These are phyloP conservation scores for Cladosporium sp. DNA, from an alignment of 2,329 filamentous ascomycete genomes.

Conservation along the genomic window DNA sequence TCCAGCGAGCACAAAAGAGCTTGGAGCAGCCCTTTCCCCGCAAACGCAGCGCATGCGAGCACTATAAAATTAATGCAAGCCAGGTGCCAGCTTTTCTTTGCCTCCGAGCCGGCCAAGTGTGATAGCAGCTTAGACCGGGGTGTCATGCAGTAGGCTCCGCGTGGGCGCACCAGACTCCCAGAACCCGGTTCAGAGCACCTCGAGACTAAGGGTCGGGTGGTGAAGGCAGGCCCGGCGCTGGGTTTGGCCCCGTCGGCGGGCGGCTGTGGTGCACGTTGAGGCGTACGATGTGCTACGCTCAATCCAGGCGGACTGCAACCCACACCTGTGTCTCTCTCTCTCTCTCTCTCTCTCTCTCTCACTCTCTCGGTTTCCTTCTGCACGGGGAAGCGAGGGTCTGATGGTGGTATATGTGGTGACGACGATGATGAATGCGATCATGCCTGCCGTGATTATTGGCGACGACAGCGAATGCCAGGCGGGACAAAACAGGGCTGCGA, in stretches of 20 bases:
- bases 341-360: too few relatives aligned
- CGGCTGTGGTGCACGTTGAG: constrained; percentile 10
- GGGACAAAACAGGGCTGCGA: too few relatives aligned
- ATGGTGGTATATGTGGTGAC: too few relatives aligned
- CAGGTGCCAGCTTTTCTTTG: too few relatives aligned
- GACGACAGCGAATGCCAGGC: too few relatives aligned
- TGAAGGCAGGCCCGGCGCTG: constrained; percentile 8
- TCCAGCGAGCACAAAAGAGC: too few relatives aligned
- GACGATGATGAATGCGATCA: too few relatives aligned
- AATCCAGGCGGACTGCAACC: background rate
- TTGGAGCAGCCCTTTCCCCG: background rate
- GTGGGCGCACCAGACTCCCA: constrained; percentile 9
- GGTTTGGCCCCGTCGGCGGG: background rate
- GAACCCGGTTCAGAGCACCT: constrained; percentile 12
- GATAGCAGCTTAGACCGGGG: background rate
- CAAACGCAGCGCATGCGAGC: constrained; percentile 7
- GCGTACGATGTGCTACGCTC: background rate
- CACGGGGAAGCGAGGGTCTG: too few relatives aligned
- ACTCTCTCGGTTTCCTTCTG: too few relatives aligned
- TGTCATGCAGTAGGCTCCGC: background rate
- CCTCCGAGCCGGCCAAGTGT: background rate
- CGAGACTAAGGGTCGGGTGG: background rate
- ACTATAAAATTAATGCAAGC: constrained; percentile 4
- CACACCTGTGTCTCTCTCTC: too few relatives aligned
- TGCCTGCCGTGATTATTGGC: too few relatives aligned